Evolutionary conservation across 2,329 filamentous ascomycete species (phyloP), one percentile per base, ranked within the genome.

Genomic region (Ascochyta fabae): DNA sequence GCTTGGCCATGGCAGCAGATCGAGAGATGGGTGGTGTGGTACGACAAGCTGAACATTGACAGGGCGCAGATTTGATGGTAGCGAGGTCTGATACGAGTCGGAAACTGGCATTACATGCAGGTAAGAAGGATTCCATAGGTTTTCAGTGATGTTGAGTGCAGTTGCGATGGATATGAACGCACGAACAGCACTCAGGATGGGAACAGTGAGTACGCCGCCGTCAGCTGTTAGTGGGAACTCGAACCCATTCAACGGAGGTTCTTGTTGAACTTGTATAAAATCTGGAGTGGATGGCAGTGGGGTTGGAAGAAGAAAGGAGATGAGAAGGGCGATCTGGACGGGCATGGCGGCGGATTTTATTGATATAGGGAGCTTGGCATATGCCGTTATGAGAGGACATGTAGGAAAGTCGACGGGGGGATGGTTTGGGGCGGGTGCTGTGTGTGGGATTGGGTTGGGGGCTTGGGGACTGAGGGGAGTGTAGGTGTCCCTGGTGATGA

Each of bases 1-100:
- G 16, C 66, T 73, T 1, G 84, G 83, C 85, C 84, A 87, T 0
- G 84, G 84, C 1, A 87, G 69, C 26, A 86, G 71, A 65, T 87
- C 84, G 10, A 87, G 68, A 12, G 85, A 54, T 1, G 85, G 84
- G 60, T 86, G 84, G 58, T 87, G 84, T 1, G 82, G 80, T 13
- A 84, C 71, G 2, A 75, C 60, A 8, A 78, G 64, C 64, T 86
- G 84, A 0, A 78, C 75, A 9, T 72, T 49, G 0, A 83, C 86
- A 12, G 84, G 84, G 29, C 76, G 80, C 73, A 83, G 81, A 34
- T 80, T 76, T 31, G 47, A 35, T 4, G 66, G 13, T 52, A 69
- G 42, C 12, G 58, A 52, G 15, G 41, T 6, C 13, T 45, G 38
- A 15, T 53, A 27, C 7, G 56, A 56, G 0, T 22, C 54, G 2